These are phyloP conservation scores for Polytolypa hystricis DNA, from an alignment of 2,329 filamentous ascomycete species.

Conservation along the genomic window DNA sequence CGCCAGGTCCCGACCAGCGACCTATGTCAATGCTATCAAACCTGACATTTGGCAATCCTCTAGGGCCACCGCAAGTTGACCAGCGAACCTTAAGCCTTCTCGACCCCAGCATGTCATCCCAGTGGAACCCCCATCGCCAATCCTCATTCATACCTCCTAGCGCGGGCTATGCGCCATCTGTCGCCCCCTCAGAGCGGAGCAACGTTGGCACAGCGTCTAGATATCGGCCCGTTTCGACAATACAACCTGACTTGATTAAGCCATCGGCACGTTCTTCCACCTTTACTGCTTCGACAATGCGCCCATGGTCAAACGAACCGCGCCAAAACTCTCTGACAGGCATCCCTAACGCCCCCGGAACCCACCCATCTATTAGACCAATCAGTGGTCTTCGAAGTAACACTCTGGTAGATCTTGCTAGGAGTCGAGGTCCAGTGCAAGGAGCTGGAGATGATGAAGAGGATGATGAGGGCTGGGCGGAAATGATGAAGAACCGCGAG, in stretches of 20 bases:
- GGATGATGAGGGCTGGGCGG: conserved; percentile 40
- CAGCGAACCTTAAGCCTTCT: conserved; percentile 75
- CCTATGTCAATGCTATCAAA: conserved; percentile 39
- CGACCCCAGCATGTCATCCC: conserved; percentile 45
- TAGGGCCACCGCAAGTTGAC: conserved; percentile 24
- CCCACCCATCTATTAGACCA: conserved; percentile 16
- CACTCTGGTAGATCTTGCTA: too few relatives aligned
- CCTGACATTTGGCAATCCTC: conserved; percentile 14
- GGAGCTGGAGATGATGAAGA: conserved; percentile 33
- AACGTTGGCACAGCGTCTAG: conserved; percentile 82
- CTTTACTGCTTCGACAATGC: conserved; percentile 23
- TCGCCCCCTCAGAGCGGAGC: conserved; percentile 90
- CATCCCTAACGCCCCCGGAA: conserved; percentile 15
- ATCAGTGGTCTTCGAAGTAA: conserved; percentile 2
- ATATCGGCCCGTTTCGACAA: conserved; percentile 77
- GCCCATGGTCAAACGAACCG: conserved; percentile 29
- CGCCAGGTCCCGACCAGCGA: conserved; percentile 25
- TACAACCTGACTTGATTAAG: conserved; percentile 28
- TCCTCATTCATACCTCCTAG: conserved; percentile 24
- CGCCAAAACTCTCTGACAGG: conserved; percentile 14
- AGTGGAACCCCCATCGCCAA: conserved; percentile 24
- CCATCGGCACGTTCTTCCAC: conserved; percentile 19
- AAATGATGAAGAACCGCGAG: conserved; percentile 40
- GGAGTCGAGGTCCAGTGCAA: too few relatives aligned
- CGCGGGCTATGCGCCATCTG: conserved; percentile 66